These are phyloP conservation scores for Austroboletus festivus DNA, from an alignment of 768 basidiomycete species.

Conservation along the genomic window DNA sequence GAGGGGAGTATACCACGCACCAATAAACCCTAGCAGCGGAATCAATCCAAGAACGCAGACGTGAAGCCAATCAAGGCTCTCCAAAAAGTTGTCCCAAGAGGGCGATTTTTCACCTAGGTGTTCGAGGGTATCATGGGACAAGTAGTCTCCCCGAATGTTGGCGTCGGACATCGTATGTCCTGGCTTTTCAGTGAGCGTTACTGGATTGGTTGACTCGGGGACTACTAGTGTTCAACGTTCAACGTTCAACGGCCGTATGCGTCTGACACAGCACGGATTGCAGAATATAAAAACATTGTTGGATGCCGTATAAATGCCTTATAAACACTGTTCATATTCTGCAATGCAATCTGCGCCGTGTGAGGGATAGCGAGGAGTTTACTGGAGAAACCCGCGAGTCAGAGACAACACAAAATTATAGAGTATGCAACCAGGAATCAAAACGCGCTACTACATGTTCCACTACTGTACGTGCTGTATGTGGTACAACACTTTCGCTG, in stretches of 20 bases:
- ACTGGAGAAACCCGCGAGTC: too few species aligned
- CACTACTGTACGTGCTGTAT: slow-evolving; percentile 6
- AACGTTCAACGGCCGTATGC: too few species aligned
- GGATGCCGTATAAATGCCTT: too few species aligned
- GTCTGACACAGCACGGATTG: too few species aligned
- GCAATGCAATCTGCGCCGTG: too few species aligned
- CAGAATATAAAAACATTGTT: too few species aligned
- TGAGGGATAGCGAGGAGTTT: too few species aligned
- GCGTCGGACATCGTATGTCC: slow-evolving; percentile 43
- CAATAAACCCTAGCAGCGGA: slow-evolving; percentile 72
- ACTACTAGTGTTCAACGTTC: too few species aligned
- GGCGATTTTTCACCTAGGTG: slow-evolving; percentile 68
- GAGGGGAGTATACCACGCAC: slow-evolving; percentile 61
- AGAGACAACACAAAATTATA: too few species aligned
- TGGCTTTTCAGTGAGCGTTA: slow-evolving; percentile 28
- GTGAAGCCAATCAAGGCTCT: slow-evolving; percentile 76
- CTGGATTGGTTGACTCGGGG: slow-evolving; percentile 2
- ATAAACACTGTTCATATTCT: too few species aligned
- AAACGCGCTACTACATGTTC: slow-evolving; percentile 9
- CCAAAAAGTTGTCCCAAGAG: slow-evolving; percentile 51
- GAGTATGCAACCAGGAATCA: slow-evolving; percentile 13
- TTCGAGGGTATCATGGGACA: slow-evolving; percentile 68
- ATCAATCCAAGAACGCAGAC: slow-evolving; percentile 69
- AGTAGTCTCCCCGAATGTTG: slow-evolving; percentile 80
- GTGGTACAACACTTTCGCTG: too few species aligned